A percentile compares a stretch with the other conserved stretches of the same genome.
Conservation (phyloP, 148 eudicot species). For the Rhododendron griersonianum region DNA sequence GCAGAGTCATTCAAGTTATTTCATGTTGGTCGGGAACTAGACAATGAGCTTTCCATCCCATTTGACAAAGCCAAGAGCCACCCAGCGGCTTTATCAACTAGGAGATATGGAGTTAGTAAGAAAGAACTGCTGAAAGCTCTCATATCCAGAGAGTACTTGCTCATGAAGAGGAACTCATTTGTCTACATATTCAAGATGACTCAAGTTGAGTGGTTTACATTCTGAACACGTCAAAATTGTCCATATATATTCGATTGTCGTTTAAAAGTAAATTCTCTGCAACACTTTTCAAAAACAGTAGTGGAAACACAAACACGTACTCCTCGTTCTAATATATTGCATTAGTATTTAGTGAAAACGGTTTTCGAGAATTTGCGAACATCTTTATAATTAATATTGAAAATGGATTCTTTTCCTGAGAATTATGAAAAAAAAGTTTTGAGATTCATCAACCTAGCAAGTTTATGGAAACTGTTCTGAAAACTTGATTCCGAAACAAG, state of each 20-base stretch:
- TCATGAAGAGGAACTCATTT: conserved; percentile 21
- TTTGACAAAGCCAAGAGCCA: conserved; percentile 24
- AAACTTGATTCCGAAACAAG: not conserved
- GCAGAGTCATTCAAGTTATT: conserved; percentile 17
- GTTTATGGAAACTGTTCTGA: not conserved
- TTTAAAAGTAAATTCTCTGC: not conserved
- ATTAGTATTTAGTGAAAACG: not conserved
- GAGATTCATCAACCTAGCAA: not conserved
- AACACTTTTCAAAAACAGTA: not conserved
- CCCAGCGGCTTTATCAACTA: conserved; percentile 22
- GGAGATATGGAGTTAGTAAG: conserved; percentile 12
- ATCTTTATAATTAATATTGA: too few species aligned
- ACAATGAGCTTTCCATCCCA: conserved; percentile 15
- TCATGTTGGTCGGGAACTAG: conserved; percentile 7
- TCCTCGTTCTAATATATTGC: not conserved
- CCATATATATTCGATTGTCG: not conserved
- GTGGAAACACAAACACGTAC: not conserved
- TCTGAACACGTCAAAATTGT: not conserved
- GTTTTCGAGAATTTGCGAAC: too few species aligned
- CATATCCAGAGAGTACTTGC: conserved; percentile 15
- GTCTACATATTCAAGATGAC: conserved; percentile 19
- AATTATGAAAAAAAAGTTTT: not conserved
- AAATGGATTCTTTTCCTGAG: not conserved
- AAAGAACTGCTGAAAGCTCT: conserved; percentile 17
- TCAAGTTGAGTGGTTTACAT: conserved; percentile 9